phyloP scores from a whole-genome alignment of 768 basidiomycete species.

The Pleurotus salmoneostramineus region DNA sequence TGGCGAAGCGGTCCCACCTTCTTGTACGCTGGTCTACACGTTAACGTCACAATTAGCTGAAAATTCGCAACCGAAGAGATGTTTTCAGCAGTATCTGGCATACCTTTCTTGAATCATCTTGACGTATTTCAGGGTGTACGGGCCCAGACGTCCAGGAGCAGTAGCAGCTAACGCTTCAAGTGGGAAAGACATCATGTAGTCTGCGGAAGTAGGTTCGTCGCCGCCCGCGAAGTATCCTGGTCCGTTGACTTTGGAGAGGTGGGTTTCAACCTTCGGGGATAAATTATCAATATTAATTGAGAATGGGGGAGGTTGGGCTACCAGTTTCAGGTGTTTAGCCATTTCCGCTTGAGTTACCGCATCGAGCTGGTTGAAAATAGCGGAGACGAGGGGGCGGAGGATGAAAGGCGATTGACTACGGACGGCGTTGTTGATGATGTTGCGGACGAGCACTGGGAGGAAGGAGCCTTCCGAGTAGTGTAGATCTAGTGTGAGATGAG shows the following conservation, averaged over 20 bases:
- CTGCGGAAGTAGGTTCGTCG: slow-evolving; percentile 24
- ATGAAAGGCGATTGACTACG: slow-evolving; percentile 29
- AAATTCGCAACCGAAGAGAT: background rate
- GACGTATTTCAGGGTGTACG: slow-evolving; percentile 10
- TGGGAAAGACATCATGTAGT: slow-evolving; percentile 26
- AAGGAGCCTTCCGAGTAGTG: slow-evolving; percentile 40
- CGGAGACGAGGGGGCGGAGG: slow-evolving; percentile 27
- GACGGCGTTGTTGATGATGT: slow-evolving; percentile 24
- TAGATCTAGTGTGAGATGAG: slow-evolving; percentile 19
- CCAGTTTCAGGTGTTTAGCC: slow-evolving; percentile 23
- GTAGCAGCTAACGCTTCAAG: slow-evolving; percentile 14
- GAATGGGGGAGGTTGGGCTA: slow-evolving; percentile 8
- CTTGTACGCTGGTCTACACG: slow-evolving; percentile 1
- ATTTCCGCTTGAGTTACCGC: slow-evolving; percentile 23
- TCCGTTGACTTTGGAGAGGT: slow-evolving; percentile 9
- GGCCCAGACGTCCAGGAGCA: slow-evolving; percentile 8
- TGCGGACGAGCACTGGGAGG: slow-evolving; percentile 34
- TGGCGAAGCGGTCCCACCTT: background rate
- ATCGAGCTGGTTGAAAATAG: slow-evolving; percentile 22
- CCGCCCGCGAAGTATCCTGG: slow-evolving; percentile 21
- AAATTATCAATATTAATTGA: background rate
- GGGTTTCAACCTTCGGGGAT: slow-evolving; percentile 16
- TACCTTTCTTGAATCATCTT: slow-evolving; percentile 10
- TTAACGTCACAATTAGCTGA: background rate
- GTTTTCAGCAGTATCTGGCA: background rate